Base-by-base conservation (phyloP, 2,329 filamentous ascomycete species). In the Aspergillus versicolor region DNA sequence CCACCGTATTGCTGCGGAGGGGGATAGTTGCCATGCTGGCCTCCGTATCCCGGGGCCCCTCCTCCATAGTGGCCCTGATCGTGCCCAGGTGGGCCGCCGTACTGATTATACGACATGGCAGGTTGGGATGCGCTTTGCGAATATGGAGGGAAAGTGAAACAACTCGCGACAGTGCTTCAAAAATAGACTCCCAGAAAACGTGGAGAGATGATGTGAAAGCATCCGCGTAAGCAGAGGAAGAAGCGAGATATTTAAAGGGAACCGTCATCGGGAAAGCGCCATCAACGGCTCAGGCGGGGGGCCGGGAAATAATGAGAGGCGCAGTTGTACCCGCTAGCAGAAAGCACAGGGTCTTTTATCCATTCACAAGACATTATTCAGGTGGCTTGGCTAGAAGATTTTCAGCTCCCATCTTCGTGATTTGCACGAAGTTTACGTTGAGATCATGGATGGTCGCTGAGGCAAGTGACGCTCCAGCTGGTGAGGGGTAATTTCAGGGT, bases 51-150 rank as follows among this genome's bases (percentile, higher is more conserved):
- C 17, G 52, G 45, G 8, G 1, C 27, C 8, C 45, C 24, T 46
- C 55, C 55, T 53, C 55, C 55, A 38, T 52, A 50, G 34, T 55
- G 21, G 38, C 27, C 37, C 50, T 57, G 49, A 40, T 52, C 55
- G 19, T 52, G 30, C 19, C 53, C 47, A 12, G 55, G 50, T 44
- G 49, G 50, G 27, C 50, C 50, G 22, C 55, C 44, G 50, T 57
- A 57, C 30, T 53, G 55, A 13, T 54, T 54, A 46, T 54, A 57
- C n/a, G 55, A 57, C 55, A 57, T 57, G 22, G 40, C 15, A 12
- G 27, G 37, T 30, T 6, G 40, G 44, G 27, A 37, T 51, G 21
- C 24, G 17, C 37, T 24, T 24, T 15, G 19, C n/a, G 17, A n/a
- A 11, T 34, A 17, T 47, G n/a, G 43, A 21, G 34, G 22, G 21